Evolutionary conservation across 1,139 yeast genomes (phyloP), one percentile per base, ranked within the genome.

Genomic region (Hanseniaspora uvarum): DNA sequence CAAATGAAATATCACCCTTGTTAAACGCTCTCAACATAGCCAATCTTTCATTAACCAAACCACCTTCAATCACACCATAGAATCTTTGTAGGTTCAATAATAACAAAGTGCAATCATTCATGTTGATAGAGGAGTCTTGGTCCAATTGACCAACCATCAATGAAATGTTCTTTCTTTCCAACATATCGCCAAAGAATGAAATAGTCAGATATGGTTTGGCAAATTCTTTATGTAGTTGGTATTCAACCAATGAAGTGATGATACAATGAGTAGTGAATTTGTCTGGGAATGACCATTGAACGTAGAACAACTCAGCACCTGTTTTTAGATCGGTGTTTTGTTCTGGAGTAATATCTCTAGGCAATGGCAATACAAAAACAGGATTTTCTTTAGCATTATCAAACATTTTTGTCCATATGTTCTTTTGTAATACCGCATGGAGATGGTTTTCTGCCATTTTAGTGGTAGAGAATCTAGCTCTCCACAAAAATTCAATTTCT

Each of bases 201-300:
- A 92, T 72, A 0, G 95, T 86, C 0, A 97, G 88, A 66, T 94
- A 98, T 1, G 98, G 98, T 63, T 86, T 82, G 12, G 98, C 95
- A 68, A 75, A 94, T 64, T 89, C 97, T 58, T 80, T 80, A 65
- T 92, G 96, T 39, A 88, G 76, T 67, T 92, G 89, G 69, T 80
- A 94, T 68, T 94, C 98, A 1, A 94, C 94, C 58, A 94, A 75
- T 0, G 96, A 81, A 1, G 98, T 94, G 62, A 94, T 73, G 78
- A 94, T 77, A 66, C 95, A 86, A 69, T 94, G 96, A 3, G 87
- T 74, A 5, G 97, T 89, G 43, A 80, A 64, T 7, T 87, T 83
- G 0, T 94, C 96, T 1, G 84, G 92, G 67, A 88, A 86, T 19
- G 81, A 75, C 98, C 98, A 94, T 69, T 94, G 98, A 19, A 88